These are phyloP conservation scores for Thecaphora thlaspeos DNA, from an alignment of 1,284 basidiomycete species.

Conservation along the genomic window DNA sequence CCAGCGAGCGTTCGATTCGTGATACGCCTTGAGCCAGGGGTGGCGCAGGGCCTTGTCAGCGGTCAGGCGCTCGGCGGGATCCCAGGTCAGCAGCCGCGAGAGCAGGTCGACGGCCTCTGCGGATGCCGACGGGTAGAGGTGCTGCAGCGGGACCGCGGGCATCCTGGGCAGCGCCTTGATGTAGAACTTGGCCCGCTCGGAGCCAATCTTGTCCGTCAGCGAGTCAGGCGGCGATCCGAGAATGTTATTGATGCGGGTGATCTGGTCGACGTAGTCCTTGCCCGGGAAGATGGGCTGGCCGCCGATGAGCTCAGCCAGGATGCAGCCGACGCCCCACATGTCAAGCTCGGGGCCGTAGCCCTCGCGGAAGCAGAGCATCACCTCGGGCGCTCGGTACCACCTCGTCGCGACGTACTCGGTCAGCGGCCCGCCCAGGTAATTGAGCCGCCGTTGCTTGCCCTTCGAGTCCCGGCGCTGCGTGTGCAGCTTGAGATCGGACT, in stretches of 20 bases:
- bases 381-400: slow-evolving; percentile 57
- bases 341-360: slow-evolving; percentile 56
- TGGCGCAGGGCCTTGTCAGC: slow-evolving; percentile 51
- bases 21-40: slow-evolving; percentile 54
- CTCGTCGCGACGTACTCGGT: slow-evolving; percentile 56
- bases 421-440: slow-evolving; percentile 54
- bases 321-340: slow-evolving; percentile 57
- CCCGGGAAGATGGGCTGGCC: slow-evolving; percentile 55
- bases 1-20: slow-evolving; percentile 46
- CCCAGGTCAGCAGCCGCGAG: slow-evolving; percentile 48
- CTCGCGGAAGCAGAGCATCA: slow-evolving; percentile 55
- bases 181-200: slow-evolving; percentile 48
- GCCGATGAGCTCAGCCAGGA: slow-evolving; percentile 53
- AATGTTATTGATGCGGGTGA: slow-evolving; percentile 52
- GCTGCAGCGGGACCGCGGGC: slow-evolving; percentile 34
- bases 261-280: slow-evolving; percentile 57
- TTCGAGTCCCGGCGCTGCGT: slow-evolving; percentile 25
- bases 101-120: slow-evolving; percentile 50
- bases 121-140: slow-evolving; percentile 43
- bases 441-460: slow-evolving; percentile 38
- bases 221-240: slow-evolving; percentile 49
- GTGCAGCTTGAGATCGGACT: too few relatives aligned
- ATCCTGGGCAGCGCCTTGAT: slow-evolving; percentile 46
- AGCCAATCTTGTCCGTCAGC: slow-evolving; percentile 49
- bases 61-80: slow-evolving; percentile 50